A percentile compares a stretch with the other conserved stretches of the same genome.
Evolutionary conservation across 805 yeast species (phyloP).

Genomic region (Metschnikowia reukaufii): DNA sequence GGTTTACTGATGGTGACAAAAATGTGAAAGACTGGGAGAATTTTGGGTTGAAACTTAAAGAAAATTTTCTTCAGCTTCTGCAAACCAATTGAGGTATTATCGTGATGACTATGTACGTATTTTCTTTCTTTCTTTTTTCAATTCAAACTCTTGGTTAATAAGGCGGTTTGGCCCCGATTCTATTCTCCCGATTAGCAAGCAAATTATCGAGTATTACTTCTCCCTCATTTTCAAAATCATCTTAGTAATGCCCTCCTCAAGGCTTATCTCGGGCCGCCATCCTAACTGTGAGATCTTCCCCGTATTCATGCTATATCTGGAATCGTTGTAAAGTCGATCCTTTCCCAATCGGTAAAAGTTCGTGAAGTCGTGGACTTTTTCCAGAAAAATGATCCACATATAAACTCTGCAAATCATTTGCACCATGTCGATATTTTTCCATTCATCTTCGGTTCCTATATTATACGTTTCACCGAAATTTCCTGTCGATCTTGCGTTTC

Average conservation of each 20-base stretch:
- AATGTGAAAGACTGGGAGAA: conserved; percentile 7
- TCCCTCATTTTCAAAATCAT: conserved; percentile 1
- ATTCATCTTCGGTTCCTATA: conserved; percentile 16
- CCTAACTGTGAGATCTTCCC: conserved; percentile 29
- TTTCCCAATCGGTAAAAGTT: conserved; percentile 23
- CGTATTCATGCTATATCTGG: conserved; percentile 26
- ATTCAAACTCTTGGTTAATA: no score
- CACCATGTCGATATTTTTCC: conserved; percentile 22
- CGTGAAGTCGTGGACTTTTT: neutral
- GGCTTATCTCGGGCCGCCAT: conserved; percentile 28
- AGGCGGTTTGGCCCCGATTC: no score
- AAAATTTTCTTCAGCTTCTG: conserved; percentile 2
- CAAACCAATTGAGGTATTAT: conserved; percentile 5
- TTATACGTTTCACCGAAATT: conserved; percentile 29
- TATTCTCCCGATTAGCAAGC: no score
- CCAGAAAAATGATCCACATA: conserved; percentile 6
- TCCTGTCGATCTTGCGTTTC: conserved; percentile 2
- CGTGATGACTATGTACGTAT: neutral
- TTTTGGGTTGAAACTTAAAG: neutral
- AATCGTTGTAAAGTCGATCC: conserved; percentile 37
- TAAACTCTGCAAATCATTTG: conserved; percentile 21
- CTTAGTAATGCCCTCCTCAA: conserved; percentile 22
- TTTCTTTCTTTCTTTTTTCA: no score
- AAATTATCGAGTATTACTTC: no score
- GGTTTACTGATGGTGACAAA: conserved; percentile 2